Base-by-base conservation (phyloP, 1,139 yeast genomes). In the Taphrina deformans region DNA sequence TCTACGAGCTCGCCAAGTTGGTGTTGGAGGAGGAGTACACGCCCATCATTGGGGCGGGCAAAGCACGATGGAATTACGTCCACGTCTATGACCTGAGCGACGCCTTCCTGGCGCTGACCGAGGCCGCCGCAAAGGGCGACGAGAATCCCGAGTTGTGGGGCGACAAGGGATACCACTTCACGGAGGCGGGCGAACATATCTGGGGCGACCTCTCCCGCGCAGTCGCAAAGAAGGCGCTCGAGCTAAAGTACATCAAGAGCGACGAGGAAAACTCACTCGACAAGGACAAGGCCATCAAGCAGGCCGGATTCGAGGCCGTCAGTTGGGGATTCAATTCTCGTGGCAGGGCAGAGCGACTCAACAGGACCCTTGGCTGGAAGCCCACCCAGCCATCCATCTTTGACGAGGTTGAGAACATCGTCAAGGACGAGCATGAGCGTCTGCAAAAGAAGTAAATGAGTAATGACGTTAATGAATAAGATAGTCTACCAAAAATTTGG, bases 1-100 rank as follows among this genome's bases (percentile, higher is more conserved):
- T 23, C n/a, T 44, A 44, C 48, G 48, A 44, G n/a, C 48, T 44
- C 48, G 48, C 48, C 48, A 44, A 44, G 48, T 21, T 44, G 48
- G 26, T 44, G n/a, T 21, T 44, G 27, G 21, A 26, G 48, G 48
- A 44, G 26, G 24, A 18, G n/a, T 44, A 23, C 27, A 44, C 48
- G 27, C 48, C 48, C 10, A 44, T 44, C 27, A 44, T 44, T n/a
- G 48, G 48, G n/a, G 7, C 24, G 12, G 48, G 48, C 27, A 21
- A 23, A 21, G 48, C 48, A n/a, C 48, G 48, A 21, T 44, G 48
- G 48, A 44, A 44, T 6, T 44, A 44, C 27, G 48, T 44, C n/a
- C 48, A 44, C 48, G 48, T 44, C 48, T 44, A 44, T 27, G 48
- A 44, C 48, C 27, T 44, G 27, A 16, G 27, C 27, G 27, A 44